Base-by-base conservation (phyloP, 1,284 basidiomycete genomes). In the Polyporus tsugae region DNA sequence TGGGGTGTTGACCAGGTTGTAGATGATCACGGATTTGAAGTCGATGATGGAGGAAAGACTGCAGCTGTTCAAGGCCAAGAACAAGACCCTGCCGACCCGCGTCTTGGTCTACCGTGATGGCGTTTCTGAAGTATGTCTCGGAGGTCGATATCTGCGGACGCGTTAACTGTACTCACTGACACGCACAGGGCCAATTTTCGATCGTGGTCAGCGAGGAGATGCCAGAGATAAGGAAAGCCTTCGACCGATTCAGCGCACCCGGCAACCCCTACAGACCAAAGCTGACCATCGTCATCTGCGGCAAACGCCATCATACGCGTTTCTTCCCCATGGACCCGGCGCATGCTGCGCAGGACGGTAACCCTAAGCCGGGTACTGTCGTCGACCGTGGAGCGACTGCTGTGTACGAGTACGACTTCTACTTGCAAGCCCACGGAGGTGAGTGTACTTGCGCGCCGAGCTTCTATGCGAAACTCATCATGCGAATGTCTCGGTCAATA, bases 231-330 rank as follows among this genome's bases (percentile, higher is more conserved):
- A 80, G 84, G 59, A 79, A 81, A 3, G 87, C 92, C 0, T 93
- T 91, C 80, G 76, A 73, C 60, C 82, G 83, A 63, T 89, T 90
- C 75, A 78, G 83, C 70, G 82, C 81, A 0, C 73, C 83, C 0
- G 79, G 83, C 65, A 73, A 69, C 29, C 79, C 77, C 2, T 95
- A 93, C 78, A 81, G 76, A 3, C 94, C 93, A 1, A 87, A 89
- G 74, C 78, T 95, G 9, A 91, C 89, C 10, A 91, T 94, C 71
- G 87, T 95, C 70, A 87, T 95, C 66, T 94, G 92, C 76, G 89
- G 91, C 25, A 95, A 95, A 80, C 87, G 94, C 1, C 94, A 95
- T 73, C 92, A 95, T 76, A 93, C 93, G 11, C 89, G 93, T 15
- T 95, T 95, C 82, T 95, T 88, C 76, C 92, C 93, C 4, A 90